Base-by-base conservation (phyloP, 345 rosid species). In the Moringa oleifera region DNA sequence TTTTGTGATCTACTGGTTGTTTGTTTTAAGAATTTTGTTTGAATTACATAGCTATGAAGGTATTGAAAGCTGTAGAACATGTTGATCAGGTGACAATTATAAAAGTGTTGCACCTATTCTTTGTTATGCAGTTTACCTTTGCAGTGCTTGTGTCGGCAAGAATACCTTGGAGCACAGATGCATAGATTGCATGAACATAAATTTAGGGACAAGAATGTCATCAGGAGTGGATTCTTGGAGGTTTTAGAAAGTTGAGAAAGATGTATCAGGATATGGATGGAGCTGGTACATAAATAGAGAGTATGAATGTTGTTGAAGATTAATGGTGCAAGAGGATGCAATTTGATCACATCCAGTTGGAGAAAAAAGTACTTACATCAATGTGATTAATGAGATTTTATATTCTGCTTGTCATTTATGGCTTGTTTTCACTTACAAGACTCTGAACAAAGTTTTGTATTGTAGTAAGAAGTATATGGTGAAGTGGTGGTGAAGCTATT, bases 101-200 rank as follows among this genome's bases (percentile, higher is more conserved):
- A 10, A 21, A 53, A 53, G 21, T 53, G 21, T 22, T 10, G 9
- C 18, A 9, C n/a, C n/a, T 53, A 0, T 22, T 15, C 28, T 22
- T 54, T n/a, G 33, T 70, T 23, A 25, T 25, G 46, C 28, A 20
- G 59, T 56, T 56, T 56, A 20, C 45, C 4, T 21, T n/a, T 46
- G 22, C 21, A 28, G 18, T 56, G 36, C 21, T 56, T 25, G 21
- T 4, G 9, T 7, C 28, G 18, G n/a, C 20, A 28, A n/a, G 59
- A 6, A 13, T 28, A 56, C 59, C 12, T 36, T 58, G 50, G 61
- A 16, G 23, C 20, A n/a, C 8, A 19, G 24, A 20, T 10, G 50
- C 51, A 37, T 9, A 28, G 33, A 28, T 28, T 3, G 8, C 8
- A 8, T 28, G 8, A 8, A 28, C 33, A 2, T 28, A 28, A 28